Conservation (phyloP, 371 early-diverging fungal species). For the Smittium culicis region DNA sequence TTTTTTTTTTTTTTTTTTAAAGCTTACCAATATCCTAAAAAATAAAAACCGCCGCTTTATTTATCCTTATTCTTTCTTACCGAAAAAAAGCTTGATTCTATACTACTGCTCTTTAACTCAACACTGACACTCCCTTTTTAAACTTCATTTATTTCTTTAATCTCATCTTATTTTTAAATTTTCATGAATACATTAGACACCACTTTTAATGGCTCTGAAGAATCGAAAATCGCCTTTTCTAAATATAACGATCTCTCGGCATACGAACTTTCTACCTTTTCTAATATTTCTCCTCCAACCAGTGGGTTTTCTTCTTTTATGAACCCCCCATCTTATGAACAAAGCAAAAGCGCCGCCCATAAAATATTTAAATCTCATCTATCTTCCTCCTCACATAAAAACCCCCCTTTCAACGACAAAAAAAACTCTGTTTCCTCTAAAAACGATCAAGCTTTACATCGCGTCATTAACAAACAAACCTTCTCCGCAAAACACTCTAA, state of each 20-base stretch:
- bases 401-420: too few species aligned
- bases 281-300: not conserved
- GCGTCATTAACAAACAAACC: not conserved
- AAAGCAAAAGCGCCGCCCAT: too few species aligned
- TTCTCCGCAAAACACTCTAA: not conserved
- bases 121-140: too few species aligned
- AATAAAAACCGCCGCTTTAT: not conserved
- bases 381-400: too few species aligned
- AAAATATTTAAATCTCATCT: too few species aligned
- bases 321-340: not conserved
- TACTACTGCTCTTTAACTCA: too few species aligned
- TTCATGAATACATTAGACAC: not conserved
- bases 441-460: not conserved
- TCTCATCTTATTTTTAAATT: not conserved
- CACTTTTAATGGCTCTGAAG: not conserved
- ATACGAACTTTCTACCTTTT: not conserved
- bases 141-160: too few species aligned
- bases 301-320: not conserved
- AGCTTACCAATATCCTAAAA: not conserved
- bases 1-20: not conserved
- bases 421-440: too few species aligned
- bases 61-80: too few species aligned
- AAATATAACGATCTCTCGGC: not conserved
- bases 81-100: too few species aligned
- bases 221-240: not conserved